Base-by-base conservation (phyloP, 2,329 filamentous ascomycete genomes). In the Tolypocladium inflatum region DNA sequence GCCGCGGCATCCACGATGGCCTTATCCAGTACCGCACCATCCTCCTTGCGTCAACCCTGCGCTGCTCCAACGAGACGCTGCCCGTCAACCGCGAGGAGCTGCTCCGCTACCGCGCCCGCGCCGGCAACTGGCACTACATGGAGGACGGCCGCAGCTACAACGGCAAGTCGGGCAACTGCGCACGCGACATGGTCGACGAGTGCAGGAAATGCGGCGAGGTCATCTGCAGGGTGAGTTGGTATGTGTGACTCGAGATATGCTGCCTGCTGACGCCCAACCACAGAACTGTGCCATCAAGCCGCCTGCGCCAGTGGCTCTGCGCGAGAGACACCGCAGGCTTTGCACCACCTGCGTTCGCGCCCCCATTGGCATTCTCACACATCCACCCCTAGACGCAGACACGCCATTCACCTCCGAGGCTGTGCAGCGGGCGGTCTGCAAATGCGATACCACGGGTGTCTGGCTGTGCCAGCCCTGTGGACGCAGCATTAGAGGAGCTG, bases 251-350 rank as follows among this genome's bases (percentile, higher is more conserved):
- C 33, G n/a, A 35, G n/a, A 33, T n/a, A 33, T n/a, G n/a, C 51
- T 39, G 38, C 23, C 55, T 57, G 15, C 60, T 62, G 51, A 62
- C 53, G 39, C n/a, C 19, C 41, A 7, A 35, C 41, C 8, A 56
- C 70, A 96, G 91, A 97, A 97, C 65, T 97, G 93, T 73, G 87
- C 87, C 7, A 88, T 90, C 67, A 96, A 97, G 72, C 85, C 89
- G 0, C 91, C 90, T 0, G 83, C 87, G 3, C 78, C 80, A 2
- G 76, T 80, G 38, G 79, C 84, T 26, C 79, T 96, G 42, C 85
- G 84, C 48, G 83, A 87, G 61, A 86, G 93, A 43, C 88, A 95
- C 69, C 88, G 93, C 55, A 84, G 93, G 26, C 81, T 97, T 4
- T 97, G 93, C 70, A 79, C 80, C 9, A 80, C 84, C 11, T 97